Percentiles rank a stretch among this genome's conserved stretches.
Conservation (phyloP, 306 rosid species). For the Corylus americana region DNA sequence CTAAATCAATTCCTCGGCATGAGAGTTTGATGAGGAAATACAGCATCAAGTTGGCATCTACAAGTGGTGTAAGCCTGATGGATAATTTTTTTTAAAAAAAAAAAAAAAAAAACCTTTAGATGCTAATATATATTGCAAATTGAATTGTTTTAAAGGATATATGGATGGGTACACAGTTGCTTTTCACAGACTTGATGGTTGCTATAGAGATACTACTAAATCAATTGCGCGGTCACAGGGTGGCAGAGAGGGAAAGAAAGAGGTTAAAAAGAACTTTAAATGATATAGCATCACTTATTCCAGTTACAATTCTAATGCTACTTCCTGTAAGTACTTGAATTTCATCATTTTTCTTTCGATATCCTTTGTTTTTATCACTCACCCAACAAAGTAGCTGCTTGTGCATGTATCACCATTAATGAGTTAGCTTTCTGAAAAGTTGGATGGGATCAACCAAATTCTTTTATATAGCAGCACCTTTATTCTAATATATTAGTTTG, state of each 20-base stretch:
- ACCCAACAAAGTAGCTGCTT: not conserved
- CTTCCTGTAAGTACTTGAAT: conserved; percentile 53
- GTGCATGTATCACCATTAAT: not conserved
- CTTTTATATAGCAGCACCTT: not conserved
- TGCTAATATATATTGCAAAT: conserved; percentile 34
- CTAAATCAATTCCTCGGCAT: conserved; percentile 25
- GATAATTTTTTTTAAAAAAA: too few relatives aligned
- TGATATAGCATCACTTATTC: conserved; percentile 54
- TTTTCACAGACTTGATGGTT: conserved; percentile 49
- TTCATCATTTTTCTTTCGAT: not conserved
- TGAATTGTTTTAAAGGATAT: conserved; percentile 46
- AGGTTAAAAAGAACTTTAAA: conserved; percentile 51
- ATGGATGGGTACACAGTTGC: conserved; percentile 68
- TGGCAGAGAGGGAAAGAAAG: conserved; percentile 49
- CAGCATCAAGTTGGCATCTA: conserved; percentile 49
- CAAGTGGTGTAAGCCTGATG: conserved; percentile 49
- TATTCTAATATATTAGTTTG: not conserved
- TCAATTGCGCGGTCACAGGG: conserved; percentile 47
- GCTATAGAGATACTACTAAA: conserved; percentile 46
- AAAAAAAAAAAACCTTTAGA: conserved; percentile 4
- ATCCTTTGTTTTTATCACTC: not conserved
- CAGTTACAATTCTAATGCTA: conserved; percentile 65
- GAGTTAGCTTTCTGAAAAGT: conserved; percentile 11
- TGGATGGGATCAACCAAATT: not conserved
- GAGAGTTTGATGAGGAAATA: conserved; percentile 47